Evolutionary conservation across 177 flowering plant species (phyloP).

Genomic region (Telopea speciosissima): DNA sequence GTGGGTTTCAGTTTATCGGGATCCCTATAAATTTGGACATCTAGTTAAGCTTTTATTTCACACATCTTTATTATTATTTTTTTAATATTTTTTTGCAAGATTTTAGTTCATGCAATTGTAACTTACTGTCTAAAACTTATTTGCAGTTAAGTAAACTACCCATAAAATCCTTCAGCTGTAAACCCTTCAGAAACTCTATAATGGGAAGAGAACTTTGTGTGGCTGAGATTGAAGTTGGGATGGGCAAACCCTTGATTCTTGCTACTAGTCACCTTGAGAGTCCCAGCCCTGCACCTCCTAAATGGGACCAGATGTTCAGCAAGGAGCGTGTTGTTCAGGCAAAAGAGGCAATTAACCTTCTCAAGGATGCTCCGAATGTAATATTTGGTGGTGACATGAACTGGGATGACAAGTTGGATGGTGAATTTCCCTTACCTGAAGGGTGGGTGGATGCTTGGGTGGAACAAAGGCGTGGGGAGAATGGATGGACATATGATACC

Average conservation of each 20-base stretch:
- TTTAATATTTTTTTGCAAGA: background rate
- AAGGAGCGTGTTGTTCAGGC: constrained; percentile 88
- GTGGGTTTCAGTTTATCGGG: background rate
- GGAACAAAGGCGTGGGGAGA: constrained; percentile 56
- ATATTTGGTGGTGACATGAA: constrained; percentile 96
- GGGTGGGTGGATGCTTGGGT: constrained; percentile 91
- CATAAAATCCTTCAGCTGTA: constrained; percentile 54
- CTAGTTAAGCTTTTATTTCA: too few relatives aligned
- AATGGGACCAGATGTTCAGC: constrained; percentile 91
- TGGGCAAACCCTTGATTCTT: constrained; percentile 38
- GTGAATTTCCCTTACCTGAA: constrained; percentile 59
- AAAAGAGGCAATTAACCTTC: constrained; percentile 46
- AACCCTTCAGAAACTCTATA: constrained; percentile 54
- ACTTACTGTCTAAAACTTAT: constrained; percentile 3
- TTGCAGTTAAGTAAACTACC: constrained; percentile 75
- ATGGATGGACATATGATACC: constrained; percentile 92
- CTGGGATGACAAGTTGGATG: constrained; percentile 93
- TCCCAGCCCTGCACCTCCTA: constrained; percentile 93
- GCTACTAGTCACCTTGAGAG: constrained; percentile 98
- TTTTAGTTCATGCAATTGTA: background rate
- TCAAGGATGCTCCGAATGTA: constrained; percentile 49
- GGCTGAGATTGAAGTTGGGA: constrained; percentile 46
- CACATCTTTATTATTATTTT: background rate
- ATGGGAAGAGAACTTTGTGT: constrained; percentile 90
- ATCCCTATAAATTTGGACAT: background rate